These are phyloP conservation scores for Globisporangium cederbergense DNA, from an alignment of 352 stramenopile genomes.

Conservation along the genomic window DNA sequence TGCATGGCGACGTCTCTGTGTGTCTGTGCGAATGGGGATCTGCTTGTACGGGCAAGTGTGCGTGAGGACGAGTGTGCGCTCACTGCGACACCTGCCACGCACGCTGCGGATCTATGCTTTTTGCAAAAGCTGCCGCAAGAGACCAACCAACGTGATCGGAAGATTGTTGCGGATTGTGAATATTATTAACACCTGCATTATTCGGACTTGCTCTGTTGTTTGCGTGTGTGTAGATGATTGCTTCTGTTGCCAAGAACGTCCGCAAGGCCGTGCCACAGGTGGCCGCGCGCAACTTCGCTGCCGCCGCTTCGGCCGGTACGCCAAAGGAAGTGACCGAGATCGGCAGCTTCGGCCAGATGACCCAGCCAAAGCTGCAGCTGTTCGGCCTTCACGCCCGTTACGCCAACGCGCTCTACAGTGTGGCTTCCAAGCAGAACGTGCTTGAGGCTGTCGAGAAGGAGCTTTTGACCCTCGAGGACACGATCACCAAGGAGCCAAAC, in stretches of 20 bases:
- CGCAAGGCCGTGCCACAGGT: constrained; percentile 38
- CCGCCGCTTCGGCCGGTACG: constrained; percentile 23
- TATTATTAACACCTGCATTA: neutral
- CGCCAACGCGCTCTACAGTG: constrained; percentile 96
- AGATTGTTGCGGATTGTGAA: neutral
- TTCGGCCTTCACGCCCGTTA: constrained; percentile 96
- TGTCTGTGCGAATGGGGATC: neutral
- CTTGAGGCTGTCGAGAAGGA: constrained; percentile 86
- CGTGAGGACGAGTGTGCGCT: neutral
- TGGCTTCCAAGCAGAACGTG: constrained; percentile 88
- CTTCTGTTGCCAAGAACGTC: constrained; percentile 70
- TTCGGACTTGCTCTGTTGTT: neutral
- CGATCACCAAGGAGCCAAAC: constrained; percentile 82
- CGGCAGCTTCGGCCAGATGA: constrained; percentile 75
- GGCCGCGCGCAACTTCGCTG: constrained; percentile 36
- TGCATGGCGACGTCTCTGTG: neutral
- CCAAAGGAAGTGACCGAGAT: constrained; percentile 61
- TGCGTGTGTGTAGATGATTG: constrained; percentile 42
- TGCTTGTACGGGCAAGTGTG: neutral
- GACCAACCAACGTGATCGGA: neutral
- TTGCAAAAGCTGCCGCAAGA: neutral
- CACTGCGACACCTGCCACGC: neutral
- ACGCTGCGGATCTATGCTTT: neutral
- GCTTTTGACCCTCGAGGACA: constrained; percentile 79
- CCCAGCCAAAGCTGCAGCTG: constrained; percentile 91